These are phyloP conservation scores for Mucor mucedo DNA, from an alignment of 371 early-diverging fungal species.

Conservation along the genomic window DNA sequence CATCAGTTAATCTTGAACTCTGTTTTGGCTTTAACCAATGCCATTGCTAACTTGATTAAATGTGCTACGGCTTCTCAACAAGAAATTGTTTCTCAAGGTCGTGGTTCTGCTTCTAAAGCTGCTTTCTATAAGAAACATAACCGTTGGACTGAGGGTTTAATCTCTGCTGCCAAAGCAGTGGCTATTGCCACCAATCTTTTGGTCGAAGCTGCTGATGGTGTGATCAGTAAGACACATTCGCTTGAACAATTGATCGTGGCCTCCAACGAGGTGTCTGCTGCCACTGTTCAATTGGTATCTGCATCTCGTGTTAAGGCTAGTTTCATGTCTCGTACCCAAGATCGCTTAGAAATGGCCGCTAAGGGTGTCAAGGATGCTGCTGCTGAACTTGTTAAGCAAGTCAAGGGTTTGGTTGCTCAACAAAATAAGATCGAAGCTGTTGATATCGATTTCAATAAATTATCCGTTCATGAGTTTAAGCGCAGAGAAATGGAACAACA, in stretches of 20 bases:
- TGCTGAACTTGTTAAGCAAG: conserved; percentile 90
- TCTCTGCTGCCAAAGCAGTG: conserved; percentile 96
- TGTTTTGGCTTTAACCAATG: conserved; percentile 91
- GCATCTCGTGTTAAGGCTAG: conserved; percentile 95
- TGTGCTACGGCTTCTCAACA: conserved; percentile 95
- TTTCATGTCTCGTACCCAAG: conserved; percentile 90
- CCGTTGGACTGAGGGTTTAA: conserved; percentile 98
- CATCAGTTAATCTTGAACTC: conserved; percentile 90
- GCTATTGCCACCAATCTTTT: conserved; percentile 89
- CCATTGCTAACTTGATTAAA: conserved; percentile 92
- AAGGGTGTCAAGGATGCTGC: conserved; percentile 92
- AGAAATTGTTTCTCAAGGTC: conserved; percentile 95
- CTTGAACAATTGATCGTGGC: conserved; percentile 95
- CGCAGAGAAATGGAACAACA: conserved; percentile 97
- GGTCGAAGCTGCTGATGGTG: conserved; percentile 96
- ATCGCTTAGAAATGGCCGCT: conserved; percentile 89
- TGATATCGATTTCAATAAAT: conserved; percentile 71
- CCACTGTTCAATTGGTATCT: conserved; percentile 96
- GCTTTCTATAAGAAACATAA: conserved; percentile 98
- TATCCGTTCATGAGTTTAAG: conserved; percentile 93
- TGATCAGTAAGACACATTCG: conserved; percentile 88
- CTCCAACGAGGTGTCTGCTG: conserved; percentile 93
- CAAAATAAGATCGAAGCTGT: conserved; percentile 55
- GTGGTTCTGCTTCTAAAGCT: conserved; percentile 82
- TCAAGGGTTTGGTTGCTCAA: conserved; percentile 83